These are phyloP conservation scores for Holtermannia corniformis DNA, from an alignment of 768 basidiomycete species.

Conservation along the genomic window DNA sequence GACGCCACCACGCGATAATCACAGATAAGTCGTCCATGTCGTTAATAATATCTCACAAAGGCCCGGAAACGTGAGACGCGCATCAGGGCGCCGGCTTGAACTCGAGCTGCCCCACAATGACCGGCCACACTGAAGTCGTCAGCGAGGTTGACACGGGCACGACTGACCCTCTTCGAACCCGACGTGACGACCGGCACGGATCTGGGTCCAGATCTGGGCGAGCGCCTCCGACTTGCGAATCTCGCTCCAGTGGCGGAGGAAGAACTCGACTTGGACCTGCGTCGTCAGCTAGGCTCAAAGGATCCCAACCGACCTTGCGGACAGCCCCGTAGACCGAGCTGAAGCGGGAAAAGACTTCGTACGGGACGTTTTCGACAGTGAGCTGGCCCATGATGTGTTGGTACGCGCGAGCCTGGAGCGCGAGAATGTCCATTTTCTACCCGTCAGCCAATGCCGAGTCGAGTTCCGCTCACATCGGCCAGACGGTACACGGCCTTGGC, in stretches of 20 bases:
- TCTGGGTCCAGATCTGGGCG: constrained; percentile 75
- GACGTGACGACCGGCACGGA: constrained; percentile 69
- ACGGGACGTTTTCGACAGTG: constrained; percentile 68
- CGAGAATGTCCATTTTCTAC: constrained; percentile 60
- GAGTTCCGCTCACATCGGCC: constrained; percentile 57
- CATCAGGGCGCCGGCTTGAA: constrained; percentile 19
- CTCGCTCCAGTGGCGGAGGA: constrained; percentile 70
- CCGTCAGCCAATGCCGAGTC: neutral
- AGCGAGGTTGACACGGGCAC: neutral
- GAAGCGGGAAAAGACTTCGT: constrained; percentile 78
- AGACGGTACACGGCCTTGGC: constrained; percentile 76
- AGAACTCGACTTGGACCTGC: constrained; percentile 62
- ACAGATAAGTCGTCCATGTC: too few species aligned
- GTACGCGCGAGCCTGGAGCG: constrained; percentile 65
- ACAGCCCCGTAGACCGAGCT: constrained; percentile 72
- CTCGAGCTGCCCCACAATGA: constrained; percentile 31
- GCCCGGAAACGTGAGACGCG: too few species aligned
- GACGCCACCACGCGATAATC: too few species aligned
- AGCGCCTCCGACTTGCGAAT: constrained; percentile 76
- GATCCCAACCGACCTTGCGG: constrained; percentile 50
- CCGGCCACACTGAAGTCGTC: constrained; percentile 25
- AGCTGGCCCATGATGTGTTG: constrained; percentile 71
- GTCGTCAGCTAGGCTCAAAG: neutral
- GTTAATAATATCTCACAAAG: too few species aligned
- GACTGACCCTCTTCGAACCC: constrained; percentile 63